These are phyloP conservation scores for Teunomyces gatunensis DNA, from an alignment of 805 yeast species.

Conservation along the genomic window DNA sequence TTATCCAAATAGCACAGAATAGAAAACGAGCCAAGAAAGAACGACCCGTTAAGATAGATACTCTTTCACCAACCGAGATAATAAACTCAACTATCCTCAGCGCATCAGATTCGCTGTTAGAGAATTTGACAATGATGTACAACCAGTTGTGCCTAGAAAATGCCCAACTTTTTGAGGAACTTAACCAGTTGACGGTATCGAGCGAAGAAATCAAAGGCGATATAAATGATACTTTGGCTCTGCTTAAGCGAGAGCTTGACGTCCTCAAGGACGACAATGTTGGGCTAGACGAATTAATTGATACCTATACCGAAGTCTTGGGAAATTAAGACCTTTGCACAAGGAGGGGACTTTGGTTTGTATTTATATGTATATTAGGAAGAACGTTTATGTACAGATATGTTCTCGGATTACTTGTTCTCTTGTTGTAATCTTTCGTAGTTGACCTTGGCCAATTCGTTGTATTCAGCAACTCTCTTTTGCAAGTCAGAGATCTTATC, in stretches of 20 bases:
- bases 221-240: slow-evolving; percentile 19
- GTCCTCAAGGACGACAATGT: slow-evolving; percentile 8
- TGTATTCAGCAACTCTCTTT: slow-evolving; percentile 39
- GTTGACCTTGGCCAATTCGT: slow-evolving; percentile 38
- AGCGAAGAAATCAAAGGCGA: slow-evolving; percentile 20
- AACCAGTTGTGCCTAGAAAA: slow-evolving; percentile 38
- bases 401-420: neutral
- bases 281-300: slow-evolving; percentile 22
- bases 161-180: slow-evolving; percentile 21
- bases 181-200: slow-evolving; percentile 18
- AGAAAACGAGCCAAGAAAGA: slow-evolving; percentile 15
- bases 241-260: slow-evolving; percentile 19
- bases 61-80: slow-evolving; percentile 29
- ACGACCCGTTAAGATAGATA: slow-evolving; percentile 20
- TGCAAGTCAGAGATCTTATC: slow-evolving; percentile 28
- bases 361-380: slow-evolving; percentile 4
- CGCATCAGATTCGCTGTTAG: slow-evolving; percentile 20
- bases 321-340: neutral
- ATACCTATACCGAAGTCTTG: slow-evolving; percentile 8
- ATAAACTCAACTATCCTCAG: slow-evolving; percentile 28
- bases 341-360: neutral
- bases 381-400: slow-evolving; percentile 2
- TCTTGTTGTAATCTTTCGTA: slow-evolving; percentile 14
- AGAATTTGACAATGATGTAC: slow-evolving; percentile 31
- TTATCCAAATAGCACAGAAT: slow-evolving; percentile 41